Evolutionary conservation across 73 alveolate species (phyloP).

Genomic region (Symbiodinium natans): DNA sequence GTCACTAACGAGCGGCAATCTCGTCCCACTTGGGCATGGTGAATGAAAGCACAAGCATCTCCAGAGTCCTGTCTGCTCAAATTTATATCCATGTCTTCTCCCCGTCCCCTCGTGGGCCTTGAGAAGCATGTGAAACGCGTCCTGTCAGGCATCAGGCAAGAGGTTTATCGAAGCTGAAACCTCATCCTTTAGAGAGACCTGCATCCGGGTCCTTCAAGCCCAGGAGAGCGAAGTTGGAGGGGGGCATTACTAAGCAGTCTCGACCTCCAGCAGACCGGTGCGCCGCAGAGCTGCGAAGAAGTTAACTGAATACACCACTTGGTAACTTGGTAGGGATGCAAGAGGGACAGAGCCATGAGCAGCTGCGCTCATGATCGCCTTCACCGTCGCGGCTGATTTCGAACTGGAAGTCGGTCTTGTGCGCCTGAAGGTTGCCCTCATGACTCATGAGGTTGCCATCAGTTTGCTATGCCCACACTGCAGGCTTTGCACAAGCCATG

Average conservation of each 20-base stretch:
- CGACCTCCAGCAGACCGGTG: slow-evolving; percentile 36
- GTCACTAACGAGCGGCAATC: too few relatives aligned
- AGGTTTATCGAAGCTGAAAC: neutral
- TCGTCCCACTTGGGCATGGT: too few relatives aligned
- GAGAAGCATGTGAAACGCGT: slow-evolving; percentile 16
- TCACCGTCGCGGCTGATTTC: slow-evolving; percentile 54
- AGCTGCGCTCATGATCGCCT: too few relatives aligned
- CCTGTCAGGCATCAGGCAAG: neutral
- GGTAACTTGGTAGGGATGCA: too few relatives aligned
- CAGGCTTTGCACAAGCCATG: too few relatives aligned
- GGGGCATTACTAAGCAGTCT: slow-evolving; percentile 91
- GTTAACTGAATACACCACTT: too few relatives aligned
- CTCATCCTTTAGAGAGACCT: neutral
- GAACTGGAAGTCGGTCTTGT: slow-evolving; percentile 62
- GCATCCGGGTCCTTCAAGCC: slow-evolving; percentile 40
- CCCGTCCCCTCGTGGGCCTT: neutral
- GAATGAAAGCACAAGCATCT: neutral
- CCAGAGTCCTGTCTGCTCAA: too few relatives aligned
- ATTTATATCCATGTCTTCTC: too few relatives aligned
- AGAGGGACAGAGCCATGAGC: too few relatives aligned
- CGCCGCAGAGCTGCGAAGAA: too few relatives aligned
- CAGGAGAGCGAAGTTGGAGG: slow-evolving; percentile 78
- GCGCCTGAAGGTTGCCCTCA: neutral
- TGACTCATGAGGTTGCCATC: too few relatives aligned
- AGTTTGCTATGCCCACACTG: too few relatives aligned